A percentile compares a stretch with the other conserved stretches of the same genome.
These are phyloP conservation scores for Termitomyces sp. DNA, from an alignment of 768 basidiomycete species.

Conservation along the genomic window DNA sequence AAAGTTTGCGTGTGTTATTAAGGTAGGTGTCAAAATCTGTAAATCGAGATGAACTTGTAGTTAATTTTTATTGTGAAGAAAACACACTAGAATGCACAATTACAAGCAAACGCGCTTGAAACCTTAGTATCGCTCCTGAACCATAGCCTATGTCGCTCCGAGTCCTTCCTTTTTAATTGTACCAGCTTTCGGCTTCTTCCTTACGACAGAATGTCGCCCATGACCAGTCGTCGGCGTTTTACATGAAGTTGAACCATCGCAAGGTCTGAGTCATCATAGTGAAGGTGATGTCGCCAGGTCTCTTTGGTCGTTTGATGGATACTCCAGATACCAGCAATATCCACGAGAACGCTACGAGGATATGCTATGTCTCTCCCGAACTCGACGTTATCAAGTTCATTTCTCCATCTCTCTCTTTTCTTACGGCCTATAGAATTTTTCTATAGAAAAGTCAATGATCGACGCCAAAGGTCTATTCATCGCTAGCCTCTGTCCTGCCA, in stretches of 20 bases:
- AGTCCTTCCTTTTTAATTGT: no score
- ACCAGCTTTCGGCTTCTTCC: no score
- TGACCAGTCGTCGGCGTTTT: no score
- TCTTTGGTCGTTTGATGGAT: no score
- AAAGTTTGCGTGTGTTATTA: background rate
- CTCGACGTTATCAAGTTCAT: background rate
- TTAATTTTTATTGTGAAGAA: background rate
- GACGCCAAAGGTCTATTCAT: background rate
- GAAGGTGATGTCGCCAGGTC: no score
- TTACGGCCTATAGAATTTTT: background rate
- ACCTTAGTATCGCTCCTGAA: background rate
- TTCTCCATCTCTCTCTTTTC: background rate
- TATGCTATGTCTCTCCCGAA: background rate
- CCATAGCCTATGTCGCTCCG: no score
- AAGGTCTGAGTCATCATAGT: no score
- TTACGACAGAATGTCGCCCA: no score
- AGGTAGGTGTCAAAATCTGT: background rate
- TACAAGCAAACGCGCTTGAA: background rate
- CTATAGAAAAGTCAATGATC: background rate
- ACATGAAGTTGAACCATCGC: no score
- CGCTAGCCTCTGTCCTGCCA: background rate
- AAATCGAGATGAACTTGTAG: background rate
- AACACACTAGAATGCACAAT: background rate
- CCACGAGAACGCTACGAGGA: no score
- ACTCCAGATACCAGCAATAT: no score